Percentiles rank a stretch among this genome's conserved stretches.
Conservation (phyloP, 1,284 basidiomycete genomes). For the Marasmius oreades region DNA sequence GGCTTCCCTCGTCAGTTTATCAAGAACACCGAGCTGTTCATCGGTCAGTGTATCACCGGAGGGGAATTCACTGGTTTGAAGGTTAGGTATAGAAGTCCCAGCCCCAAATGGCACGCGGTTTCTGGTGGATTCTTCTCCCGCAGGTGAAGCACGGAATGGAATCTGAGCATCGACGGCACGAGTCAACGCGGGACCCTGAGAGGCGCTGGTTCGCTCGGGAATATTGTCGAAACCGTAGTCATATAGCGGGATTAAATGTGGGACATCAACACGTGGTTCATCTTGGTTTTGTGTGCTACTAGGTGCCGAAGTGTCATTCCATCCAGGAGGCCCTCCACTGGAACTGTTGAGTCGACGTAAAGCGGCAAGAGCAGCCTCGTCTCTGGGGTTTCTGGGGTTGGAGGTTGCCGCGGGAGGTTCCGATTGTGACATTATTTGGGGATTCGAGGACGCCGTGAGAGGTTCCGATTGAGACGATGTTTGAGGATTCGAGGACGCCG, state of each 20-base stretch:
- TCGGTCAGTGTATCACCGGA: slow-evolving; percentile 56
- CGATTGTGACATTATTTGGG: slow-evolving; percentile 1
- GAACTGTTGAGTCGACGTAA: slow-evolving; percentile 30
- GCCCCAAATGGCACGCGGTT: background rate
- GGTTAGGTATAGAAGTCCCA: background rate
- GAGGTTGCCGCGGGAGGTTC: slow-evolving; percentile 16
- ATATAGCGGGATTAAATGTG: slow-evolving; percentile 53
- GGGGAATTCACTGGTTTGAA: slow-evolving; percentile 17
- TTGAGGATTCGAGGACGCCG: background rate
- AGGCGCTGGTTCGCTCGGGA: too few species aligned
- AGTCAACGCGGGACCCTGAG: too few species aligned
- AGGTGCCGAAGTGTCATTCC: background rate
- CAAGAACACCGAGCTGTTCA: slow-evolving; percentile 57
- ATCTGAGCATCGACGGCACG: too few species aligned
- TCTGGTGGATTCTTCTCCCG: background rate
- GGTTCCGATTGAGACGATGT: slow-evolving; percentile 6
- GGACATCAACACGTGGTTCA: slow-evolving; percentile 27
- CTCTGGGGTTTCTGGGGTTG: slow-evolving; percentile 27
- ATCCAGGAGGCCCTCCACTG: background rate
- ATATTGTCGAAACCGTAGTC: slow-evolving; percentile 23
- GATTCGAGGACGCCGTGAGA: background rate
- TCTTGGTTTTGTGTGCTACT: background rate
- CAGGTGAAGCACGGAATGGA: background rate
- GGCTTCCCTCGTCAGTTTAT: slow-evolving; percentile 66
- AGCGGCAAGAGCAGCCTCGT: slow-evolving; percentile 44